A percentile compares a stretch with the other conserved stretches of the same genome.
Conservation (phyloP, 2,329 filamentous ascomycete species). For the Purpureocillium lavendulum region DNA sequence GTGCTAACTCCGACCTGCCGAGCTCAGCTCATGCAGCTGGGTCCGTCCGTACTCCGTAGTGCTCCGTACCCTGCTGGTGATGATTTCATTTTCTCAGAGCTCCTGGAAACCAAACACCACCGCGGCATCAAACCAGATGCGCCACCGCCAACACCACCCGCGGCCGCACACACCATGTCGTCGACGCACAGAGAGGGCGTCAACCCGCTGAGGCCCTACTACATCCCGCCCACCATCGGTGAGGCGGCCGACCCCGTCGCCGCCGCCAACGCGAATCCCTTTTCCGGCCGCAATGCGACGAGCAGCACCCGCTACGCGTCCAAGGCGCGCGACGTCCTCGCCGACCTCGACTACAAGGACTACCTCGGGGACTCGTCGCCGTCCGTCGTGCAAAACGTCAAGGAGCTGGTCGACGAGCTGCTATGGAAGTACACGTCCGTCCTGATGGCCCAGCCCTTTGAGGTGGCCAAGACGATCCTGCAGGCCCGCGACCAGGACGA, state of each 20-base stretch:
- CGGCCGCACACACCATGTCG: constrained; percentile 31
- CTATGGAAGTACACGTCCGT: constrained; percentile 89
- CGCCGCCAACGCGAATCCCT: constrained; percentile 34
- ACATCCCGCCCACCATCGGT: constrained; percentile 52
- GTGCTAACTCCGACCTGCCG: constrained; percentile 14
- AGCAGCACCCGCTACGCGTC: constrained; percentile 24
- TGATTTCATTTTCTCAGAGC: constrained; percentile 20
- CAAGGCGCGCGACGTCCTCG: constrained; percentile 76
- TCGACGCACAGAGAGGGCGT: constrained; percentile 35
- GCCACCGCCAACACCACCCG: constrained; percentile 7
- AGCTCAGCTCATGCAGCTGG: constrained; percentile 9
- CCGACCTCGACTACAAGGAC: constrained; percentile 86
- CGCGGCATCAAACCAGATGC: not conserved
- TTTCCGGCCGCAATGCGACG: constrained; percentile 35
- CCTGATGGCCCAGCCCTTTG: constrained; percentile 88
- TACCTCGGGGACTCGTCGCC: constrained; percentile 73
- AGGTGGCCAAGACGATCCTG: constrained; percentile 89
- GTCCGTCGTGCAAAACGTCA: constrained; percentile 64
- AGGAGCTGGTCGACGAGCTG: constrained; percentile 73
- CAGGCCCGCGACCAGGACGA: constrained; percentile 61
- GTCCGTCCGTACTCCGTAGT: too few relatives aligned
- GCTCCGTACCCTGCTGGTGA: constrained; percentile 1
- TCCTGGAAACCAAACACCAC: too few relatives aligned
- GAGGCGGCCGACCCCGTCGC: constrained; percentile 30
- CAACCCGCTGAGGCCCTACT: constrained; percentile 64